Evolutionary conservation across 2,329 filamentous ascomycete species (phyloP).

Genomic region (Knufia fluminis): DNA sequence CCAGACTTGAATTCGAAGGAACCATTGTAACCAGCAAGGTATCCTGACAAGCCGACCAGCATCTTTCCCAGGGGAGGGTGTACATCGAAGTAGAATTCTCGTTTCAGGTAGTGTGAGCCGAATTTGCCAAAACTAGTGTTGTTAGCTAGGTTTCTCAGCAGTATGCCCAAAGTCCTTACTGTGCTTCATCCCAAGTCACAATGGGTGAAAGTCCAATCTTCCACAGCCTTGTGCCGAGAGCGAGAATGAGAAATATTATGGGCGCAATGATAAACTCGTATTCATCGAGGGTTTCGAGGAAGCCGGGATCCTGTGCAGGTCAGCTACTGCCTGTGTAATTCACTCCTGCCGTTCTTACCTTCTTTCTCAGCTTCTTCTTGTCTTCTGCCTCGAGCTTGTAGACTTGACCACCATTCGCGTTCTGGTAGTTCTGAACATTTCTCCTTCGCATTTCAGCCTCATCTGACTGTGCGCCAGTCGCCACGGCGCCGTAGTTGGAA

Average conservation of each 20-base stretch:
- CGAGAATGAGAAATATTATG: conserved; percentile 52
- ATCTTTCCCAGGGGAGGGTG: conserved; percentile 97
- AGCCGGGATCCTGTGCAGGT: conserved; percentile 26
- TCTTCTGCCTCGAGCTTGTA: conserved; percentile 25
- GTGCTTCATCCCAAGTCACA: conserved; percentile 68
- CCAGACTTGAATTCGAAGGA: conserved; percentile 99
- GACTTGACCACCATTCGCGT: conserved; percentile 21
- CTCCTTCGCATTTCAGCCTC: conserved; percentile 33
- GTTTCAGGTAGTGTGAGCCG: conserved; percentile 96
- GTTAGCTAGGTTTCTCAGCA: background rate
- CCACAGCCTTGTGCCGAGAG: conserved; percentile 59
- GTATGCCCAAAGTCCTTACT: conserved; percentile 47
- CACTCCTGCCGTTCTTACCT: background rate
- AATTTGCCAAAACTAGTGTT: conserved; percentile 58
- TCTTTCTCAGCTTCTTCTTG: conserved; percentile 30
- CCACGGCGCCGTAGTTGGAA: background rate
- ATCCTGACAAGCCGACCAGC: conserved; percentile 91
- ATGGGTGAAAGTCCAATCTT: conserved; percentile 61
- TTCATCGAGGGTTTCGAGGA: conserved; percentile 40
- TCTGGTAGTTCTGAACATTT: conserved; percentile 31
- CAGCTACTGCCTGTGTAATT: background rate
- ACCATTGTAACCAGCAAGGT: conserved; percentile 94
- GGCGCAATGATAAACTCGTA: conserved; percentile 57
- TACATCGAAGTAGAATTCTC: conserved; percentile 98
- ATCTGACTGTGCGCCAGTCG: conserved; percentile 26